Percentiles rank a stretch among this genome's conserved stretches.
Conservation (phyloP, 306 rosid species). For the Castanea mollissima region DNA sequence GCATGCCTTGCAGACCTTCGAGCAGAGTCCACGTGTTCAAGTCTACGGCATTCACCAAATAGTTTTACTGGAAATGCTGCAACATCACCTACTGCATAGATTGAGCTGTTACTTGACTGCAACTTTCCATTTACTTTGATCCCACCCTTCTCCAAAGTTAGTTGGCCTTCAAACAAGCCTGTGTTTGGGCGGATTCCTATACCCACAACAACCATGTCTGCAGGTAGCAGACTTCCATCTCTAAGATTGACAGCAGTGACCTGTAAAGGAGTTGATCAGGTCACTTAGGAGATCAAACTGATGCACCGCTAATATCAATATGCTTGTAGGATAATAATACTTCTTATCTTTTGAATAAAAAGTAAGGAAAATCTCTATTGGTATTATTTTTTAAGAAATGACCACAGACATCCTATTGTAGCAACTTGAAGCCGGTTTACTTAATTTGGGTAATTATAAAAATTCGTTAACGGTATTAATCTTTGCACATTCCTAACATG, state of each 20-base stretch:
- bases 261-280: conserved; percentile 37
- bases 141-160: conserved; percentile 96
- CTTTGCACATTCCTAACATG: not conserved
- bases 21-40: conserved; percentile 93
- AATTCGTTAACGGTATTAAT: not conserved
- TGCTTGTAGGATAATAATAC: not conserved
- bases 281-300: not conserved
- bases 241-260: conserved; percentile 81
- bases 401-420: not conserved
- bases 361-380: not conserved
- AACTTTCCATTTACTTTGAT: conserved; percentile 90
- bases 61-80: conserved; percentile 95
- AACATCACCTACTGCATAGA: conserved; percentile 94
- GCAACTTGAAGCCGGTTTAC: not conserved
- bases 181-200: conserved; percentile 98
- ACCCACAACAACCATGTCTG: conserved; percentile 94
- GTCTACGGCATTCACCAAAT: conserved; percentile 83
- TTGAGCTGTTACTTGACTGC: conserved; percentile 83
- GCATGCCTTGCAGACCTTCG: conserved; percentile 82
- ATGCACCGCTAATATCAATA: not conserved
- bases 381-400: not conserved
- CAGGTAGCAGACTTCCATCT: conserved; percentile 68
- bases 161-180: conserved; percentile 92
- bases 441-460: not conserved
- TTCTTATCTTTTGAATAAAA: not conserved